Percentiles rank a stretch among this genome's conserved stretches.
These are phyloP conservation scores for Thalia dealbata DNA, from an alignment of 176 grass and related monocot genomes.

Conservation along the genomic window DNA sequence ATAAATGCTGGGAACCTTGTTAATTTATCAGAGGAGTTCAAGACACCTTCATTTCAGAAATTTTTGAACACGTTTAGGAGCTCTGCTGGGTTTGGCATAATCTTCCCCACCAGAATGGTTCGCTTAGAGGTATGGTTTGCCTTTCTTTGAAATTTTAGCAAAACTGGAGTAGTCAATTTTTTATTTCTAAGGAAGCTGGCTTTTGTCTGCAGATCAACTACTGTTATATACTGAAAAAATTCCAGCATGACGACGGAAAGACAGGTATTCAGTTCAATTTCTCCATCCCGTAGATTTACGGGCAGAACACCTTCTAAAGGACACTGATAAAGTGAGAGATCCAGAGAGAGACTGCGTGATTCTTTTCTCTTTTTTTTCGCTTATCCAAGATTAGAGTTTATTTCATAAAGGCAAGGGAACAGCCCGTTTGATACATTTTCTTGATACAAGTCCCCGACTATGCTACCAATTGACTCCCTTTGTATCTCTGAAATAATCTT, in stretches of 20 bases:
- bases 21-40: conserved; percentile 53
- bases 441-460: too few relatives aligned
- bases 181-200: conserved; percentile 8
- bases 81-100: conserved; percentile 66
- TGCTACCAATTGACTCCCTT: too few relatives aligned
- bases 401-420: too few relatives aligned
- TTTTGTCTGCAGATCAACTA: conserved; percentile 69
- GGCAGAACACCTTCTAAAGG: background rate
- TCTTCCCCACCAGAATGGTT: conserved; percentile 82
- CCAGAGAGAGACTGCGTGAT: too few relatives aligned
- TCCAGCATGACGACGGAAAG: conserved; percentile 69
- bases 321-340: background rate
- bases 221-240: conserved; percentile 76
- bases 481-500: too few relatives aligned
- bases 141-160: conserved; percentile 5
- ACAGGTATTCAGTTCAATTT: conserved; percentile 90
- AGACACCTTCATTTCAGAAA: conserved; percentile 39
- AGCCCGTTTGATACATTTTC: too few relatives aligned
- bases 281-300: conserved; percentile 41
- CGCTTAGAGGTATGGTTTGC: conserved; percentile 52
- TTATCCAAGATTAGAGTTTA: too few relatives aligned
- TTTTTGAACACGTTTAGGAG: conserved; percentile 58
- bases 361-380: too few relatives aligned
- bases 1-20: conserved; percentile 54
- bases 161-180: background rate